A percentile compares a stretch with the other conserved stretches of the same genome.
phyloP scores from a whole-genome alignment of 2,329 filamentous ascomycete species.

The Cladosporium sp. region DNA sequence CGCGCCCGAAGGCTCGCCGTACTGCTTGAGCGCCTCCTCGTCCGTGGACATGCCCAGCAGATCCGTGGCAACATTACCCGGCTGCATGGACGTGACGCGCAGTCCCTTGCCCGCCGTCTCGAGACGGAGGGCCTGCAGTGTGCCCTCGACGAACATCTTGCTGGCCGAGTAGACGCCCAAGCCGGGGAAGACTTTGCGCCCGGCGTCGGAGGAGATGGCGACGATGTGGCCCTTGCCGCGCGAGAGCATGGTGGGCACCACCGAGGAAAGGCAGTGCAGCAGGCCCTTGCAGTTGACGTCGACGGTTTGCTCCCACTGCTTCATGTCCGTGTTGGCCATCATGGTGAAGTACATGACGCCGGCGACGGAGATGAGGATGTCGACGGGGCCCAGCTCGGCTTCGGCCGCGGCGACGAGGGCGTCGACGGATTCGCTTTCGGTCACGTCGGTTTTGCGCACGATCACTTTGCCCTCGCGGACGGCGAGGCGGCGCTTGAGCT shows the following conservation, averaged over 20 bases:
- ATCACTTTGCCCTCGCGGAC: slow-evolving; percentile 60
- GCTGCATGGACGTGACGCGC: slow-evolving; percentile 69
- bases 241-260: slow-evolving; percentile 65
- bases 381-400: slow-evolving; percentile 63
- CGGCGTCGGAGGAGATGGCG: slow-evolving; percentile 76
- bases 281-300: slow-evolving; percentile 85
- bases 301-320: slow-evolving; percentile 77
- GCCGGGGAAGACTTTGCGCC: slow-evolving; percentile 75
- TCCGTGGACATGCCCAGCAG: slow-evolving; percentile 72
- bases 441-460: slow-evolving; percentile 67
- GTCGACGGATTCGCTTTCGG: slow-evolving; percentile 60
- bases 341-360: slow-evolving; percentile 88
- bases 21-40: slow-evolving; percentile 71
- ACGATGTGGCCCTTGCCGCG: slow-evolving; percentile 69
- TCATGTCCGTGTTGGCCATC: slow-evolving; percentile 70
- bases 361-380: slow-evolving; percentile 74
- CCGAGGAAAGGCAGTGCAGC: slow-evolving; percentile 64
- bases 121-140: slow-evolving; percentile 67
- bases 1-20: slow-evolving; percentile 68
- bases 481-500: slow-evolving; percentile 57
- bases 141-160: slow-evolving; percentile 82
- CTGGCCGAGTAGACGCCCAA: slow-evolving; percentile 76
- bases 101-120: slow-evolving; percentile 72
- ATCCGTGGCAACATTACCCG: slow-evolving; percentile 71
- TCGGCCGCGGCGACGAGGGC: slow-evolving; percentile 56